Evolutionary conservation across 2,329 filamentous ascomycete species (phyloP), one percentile per base, ranked within the genome.

Genomic region (Aspergillus fijiensis): DNA sequence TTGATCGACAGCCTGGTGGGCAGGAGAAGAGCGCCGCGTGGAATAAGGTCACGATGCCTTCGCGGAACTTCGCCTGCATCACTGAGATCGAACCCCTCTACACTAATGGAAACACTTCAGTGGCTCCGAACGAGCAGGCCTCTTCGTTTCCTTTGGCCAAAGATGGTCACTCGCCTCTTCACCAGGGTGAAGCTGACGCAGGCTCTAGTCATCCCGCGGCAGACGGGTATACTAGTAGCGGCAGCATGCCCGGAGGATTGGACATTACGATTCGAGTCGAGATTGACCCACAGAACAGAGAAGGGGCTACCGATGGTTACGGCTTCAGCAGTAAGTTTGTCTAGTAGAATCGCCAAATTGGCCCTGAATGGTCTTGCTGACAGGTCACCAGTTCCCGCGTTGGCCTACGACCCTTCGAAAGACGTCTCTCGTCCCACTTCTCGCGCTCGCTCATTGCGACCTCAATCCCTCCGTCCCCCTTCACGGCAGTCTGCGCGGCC

Each of bases 11-110:
- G 66, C 86, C 86, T 5, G 82, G 83, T 10, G 77, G 80, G 33
- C 72, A 77, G 58, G 77, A 79, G 63, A 88, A 93, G 78, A 91
- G 89, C 4, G 85, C 87, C 1, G 80, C 80, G 49, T 89, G 84
- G 71, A 97, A 97, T 76, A 85, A 91, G 64, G 90, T 91, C 63
- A 97, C 93, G 11, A 97, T 97, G 86, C 86, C 86, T 1, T 85
- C 82, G 54, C 80, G 86, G 57, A 88, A 89, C 73, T 88, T 85
- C 70, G 86, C 86, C 59, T 85, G 85, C 70, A 84, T 88, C 72
- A 82, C 82, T 49, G 85, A 88, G 67, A 76, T 79, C 45, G 70
- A 73, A 33, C 55, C 67, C 7, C 67, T 70, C 5, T 47, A 56
- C 9, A 54, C 63, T 25, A 75, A 69, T 54, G 72, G 68, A 23